phyloP scores from a whole-genome alignment of 768 basidiomycete species.

The Leccinum subgranulosum region DNA sequence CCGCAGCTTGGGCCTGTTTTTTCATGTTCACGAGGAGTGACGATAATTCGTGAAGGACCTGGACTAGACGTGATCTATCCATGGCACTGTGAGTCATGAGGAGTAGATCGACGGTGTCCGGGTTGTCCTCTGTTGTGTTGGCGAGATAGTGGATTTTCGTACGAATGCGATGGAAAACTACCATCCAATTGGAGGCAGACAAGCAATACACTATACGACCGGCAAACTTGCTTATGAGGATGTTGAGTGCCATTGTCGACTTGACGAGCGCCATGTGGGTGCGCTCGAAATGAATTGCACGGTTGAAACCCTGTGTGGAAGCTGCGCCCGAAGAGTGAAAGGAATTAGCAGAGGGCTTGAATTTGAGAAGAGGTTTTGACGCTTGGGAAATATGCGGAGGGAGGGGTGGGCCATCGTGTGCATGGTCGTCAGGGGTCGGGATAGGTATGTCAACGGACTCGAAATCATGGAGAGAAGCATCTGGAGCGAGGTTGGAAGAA shows the following conservation, averaged over 20 bases:
- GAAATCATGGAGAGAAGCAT: constrained; percentile 68
- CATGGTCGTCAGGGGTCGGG: constrained; percentile 18
- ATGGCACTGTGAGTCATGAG: constrained; percentile 77
- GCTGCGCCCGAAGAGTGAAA: constrained; percentile 38
- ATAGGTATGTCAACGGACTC: constrained; percentile 50
- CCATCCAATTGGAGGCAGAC: constrained; percentile 83
- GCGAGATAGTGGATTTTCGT: constrained; percentile 68
- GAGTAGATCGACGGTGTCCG: constrained; percentile 73
- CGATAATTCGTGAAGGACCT: constrained; percentile 76
- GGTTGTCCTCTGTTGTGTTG: constrained; percentile 44
- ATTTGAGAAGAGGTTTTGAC: constrained; percentile 28
- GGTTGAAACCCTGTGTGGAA: constrained; percentile 23
- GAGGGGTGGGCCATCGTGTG: constrained; percentile 24
- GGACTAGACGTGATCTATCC: constrained; percentile 63
- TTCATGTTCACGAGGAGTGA: constrained; percentile 82
- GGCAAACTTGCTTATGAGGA: constrained; percentile 65
- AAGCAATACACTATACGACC: constrained; percentile 83
- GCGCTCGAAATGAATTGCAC: constrained; percentile 48
- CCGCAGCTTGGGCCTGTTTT: constrained; percentile 64
- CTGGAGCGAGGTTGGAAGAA: constrained; percentile 57
- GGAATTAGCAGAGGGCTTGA: constrained; percentile 40
- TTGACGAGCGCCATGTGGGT: constrained; percentile 60
- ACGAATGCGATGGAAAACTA: constrained; percentile 69
- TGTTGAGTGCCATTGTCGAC: constrained; percentile 53
- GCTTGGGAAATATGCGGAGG: constrained; percentile 42